Conservation (phyloP, 768 basidiomycete species). For the Kwoniella dendrophila region DNA sequence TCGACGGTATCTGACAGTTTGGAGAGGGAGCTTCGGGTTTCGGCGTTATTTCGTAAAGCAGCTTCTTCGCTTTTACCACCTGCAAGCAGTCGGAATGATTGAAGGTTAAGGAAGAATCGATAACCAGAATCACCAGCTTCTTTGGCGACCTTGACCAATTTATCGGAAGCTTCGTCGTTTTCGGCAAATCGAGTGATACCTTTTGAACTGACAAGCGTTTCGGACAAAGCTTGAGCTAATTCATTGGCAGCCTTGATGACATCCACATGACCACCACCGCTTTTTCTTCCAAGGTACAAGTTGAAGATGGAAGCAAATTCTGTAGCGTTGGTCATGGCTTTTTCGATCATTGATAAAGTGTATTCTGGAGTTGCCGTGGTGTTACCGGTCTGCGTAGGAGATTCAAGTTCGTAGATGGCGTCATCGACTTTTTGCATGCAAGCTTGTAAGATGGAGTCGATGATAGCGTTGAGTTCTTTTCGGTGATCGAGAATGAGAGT, state of each 20-base stretch:
- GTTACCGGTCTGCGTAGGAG: slow-evolving; percentile 90
- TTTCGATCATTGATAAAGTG: slow-evolving; percentile 97
- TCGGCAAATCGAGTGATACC: slow-evolving; percentile 90
- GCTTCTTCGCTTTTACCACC: slow-evolving; percentile 81
- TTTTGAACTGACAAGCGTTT: slow-evolving; percentile 90
- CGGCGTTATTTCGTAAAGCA: slow-evolving; percentile 84
- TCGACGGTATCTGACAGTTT: slow-evolving; percentile 89
- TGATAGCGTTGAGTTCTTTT: slow-evolving; percentile 97
- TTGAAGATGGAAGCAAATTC: slow-evolving; percentile 96
- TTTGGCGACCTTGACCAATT: slow-evolving; percentile 81
- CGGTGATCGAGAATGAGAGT: slow-evolving; percentile 93
- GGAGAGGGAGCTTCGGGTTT: slow-evolving; percentile 75
- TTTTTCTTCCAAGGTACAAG: slow-evolving; percentile 75
- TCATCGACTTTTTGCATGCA: slow-evolving; percentile 98
- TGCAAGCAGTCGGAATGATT: slow-evolving; percentile 90
- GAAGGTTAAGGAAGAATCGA: slow-evolving; percentile 90
- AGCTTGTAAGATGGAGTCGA: slow-evolving; percentile 95
- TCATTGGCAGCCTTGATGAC: slow-evolving; percentile 98
- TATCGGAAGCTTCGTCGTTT: slow-evolving; percentile 89
- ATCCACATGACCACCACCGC: slow-evolving; percentile 91
- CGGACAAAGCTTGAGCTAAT: slow-evolving; percentile 87
- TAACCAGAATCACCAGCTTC: slow-evolving; percentile 82
- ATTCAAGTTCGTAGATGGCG: slow-evolving; percentile 95
- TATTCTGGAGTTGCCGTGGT: slow-evolving; percentile 98
- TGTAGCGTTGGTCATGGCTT: slow-evolving; percentile 87